These are phyloP conservation scores for Adansonia grandidieri DNA, from an alignment of 441 rosid species.

Conservation along the genomic window DNA sequence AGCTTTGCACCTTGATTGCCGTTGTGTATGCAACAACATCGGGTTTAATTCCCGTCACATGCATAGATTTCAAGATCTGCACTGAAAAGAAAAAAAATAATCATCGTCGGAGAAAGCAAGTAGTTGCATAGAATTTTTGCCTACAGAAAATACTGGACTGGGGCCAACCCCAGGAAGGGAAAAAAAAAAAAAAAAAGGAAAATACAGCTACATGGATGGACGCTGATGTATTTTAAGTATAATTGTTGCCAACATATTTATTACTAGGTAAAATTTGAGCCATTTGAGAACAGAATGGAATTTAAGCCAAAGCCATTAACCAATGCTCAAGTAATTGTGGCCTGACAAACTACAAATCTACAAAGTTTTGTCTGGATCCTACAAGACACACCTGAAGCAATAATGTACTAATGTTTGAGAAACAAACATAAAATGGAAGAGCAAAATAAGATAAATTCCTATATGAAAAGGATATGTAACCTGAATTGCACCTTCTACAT, in stretches of 20 bases:
- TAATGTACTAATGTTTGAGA: slow-evolving; percentile 20
- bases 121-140: not conserved
- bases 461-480: slow-evolving; percentile 42
- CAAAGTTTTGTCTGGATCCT: slow-evolving; percentile 1
- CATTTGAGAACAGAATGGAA: not conserved
- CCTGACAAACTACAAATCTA: not conserved
- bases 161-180: not conserved
- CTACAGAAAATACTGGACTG: not conserved
- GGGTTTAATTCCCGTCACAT: slow-evolving; percentile 64
- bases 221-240: too few species aligned
- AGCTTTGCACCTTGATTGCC: slow-evolving; percentile 72
- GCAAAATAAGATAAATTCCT: slow-evolving; percentile 18
- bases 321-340: not conserved
- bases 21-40: slow-evolving; percentile 93
- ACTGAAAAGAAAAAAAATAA: slow-evolving; percentile 39
- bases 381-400: not conserved
- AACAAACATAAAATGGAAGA: slow-evolving; percentile 14
- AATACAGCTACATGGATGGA: not conserved
- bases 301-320: not conserved
- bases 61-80: slow-evolving; percentile 92
- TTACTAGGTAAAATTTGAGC: not conserved
- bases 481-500: slow-evolving; percentile 75
- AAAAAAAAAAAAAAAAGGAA: too few species aligned
- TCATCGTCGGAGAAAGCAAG: slow-evolving; percentile 37
- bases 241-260: not conserved